Conservation (phyloP, 768 basidiomycete species). For the Rhizopogon sp. region DNA sequence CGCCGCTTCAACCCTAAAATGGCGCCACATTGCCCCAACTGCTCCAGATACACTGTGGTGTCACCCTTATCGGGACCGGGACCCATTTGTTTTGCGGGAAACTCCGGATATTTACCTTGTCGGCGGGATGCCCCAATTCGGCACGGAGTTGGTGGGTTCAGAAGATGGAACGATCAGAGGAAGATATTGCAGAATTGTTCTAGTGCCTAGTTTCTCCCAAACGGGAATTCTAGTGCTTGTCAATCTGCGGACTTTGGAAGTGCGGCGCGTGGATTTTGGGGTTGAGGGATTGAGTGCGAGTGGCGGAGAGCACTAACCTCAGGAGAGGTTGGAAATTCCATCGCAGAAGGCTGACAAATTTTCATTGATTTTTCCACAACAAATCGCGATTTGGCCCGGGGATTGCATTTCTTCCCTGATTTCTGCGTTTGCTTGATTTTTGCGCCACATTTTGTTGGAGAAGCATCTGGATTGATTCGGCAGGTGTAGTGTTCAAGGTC, state of each 20-base stretch:
- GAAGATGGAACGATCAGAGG: constrained; percentile 23
- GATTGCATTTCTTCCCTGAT: not conserved
- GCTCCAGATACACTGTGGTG: constrained; percentile 99
- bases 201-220: constrained; percentile 77
- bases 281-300: constrained; percentile 31
- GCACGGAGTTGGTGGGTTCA: constrained; percentile 57
- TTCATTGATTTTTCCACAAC: not conserved
- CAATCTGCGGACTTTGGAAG: constrained; percentile 71
- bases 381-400: not conserved
- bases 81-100: constrained; percentile 85
- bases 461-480: not conserved
- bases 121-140: constrained; percentile 86
- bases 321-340: constrained; percentile 10
- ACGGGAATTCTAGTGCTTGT: constrained; percentile 77
- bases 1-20: constrained; percentile 74
- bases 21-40: constrained; percentile 98
- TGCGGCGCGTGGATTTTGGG: constrained; percentile 56
- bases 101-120: constrained; percentile 89
- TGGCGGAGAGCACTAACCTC: constrained; percentile 7
- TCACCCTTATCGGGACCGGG: constrained; percentile 82
- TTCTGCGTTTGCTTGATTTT: not conserved
- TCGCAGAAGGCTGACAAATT: constrained; percentile 20
- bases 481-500: constrained; percentile 1
- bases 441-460: constrained; percentile 1
- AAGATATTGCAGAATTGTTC: constrained; percentile 61